Evolutionary conservation across 345 rosid genomes (phyloP).

Genomic region (Camelina laxa): DNA sequence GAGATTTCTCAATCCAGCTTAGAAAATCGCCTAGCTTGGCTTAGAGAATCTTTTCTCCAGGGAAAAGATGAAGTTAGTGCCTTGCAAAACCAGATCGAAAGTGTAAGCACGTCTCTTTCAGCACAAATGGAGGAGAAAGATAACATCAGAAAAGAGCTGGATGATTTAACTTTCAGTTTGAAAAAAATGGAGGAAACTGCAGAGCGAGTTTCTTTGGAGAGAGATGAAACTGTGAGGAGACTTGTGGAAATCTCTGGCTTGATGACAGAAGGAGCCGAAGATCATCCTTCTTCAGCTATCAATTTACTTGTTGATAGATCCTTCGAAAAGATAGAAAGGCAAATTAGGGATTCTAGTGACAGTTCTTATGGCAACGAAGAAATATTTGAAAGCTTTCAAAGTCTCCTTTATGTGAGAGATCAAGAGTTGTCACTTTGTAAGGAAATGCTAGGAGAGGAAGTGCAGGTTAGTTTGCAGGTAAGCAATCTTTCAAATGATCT

Average conservation of each 20-base stretch:
- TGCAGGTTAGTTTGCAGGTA: slow-evolving; percentile 53
- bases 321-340: slow-evolving; percentile 60
- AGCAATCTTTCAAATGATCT: slow-evolving; percentile 54
- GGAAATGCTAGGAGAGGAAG: slow-evolving; percentile 69
- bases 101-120: slow-evolving; percentile 60
- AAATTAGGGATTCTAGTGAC: slow-evolving; percentile 45
- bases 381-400: slow-evolving; percentile 59
- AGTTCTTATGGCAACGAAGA: slow-evolving; percentile 48
- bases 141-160: slow-evolving; percentile 54
- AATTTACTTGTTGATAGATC: slow-evolving; percentile 57
- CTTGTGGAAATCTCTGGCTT: slow-evolving; percentile 68
- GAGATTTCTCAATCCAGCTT: slow-evolving; percentile 56
- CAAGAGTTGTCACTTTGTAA: slow-evolving; percentile 65
- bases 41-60: slow-evolving; percentile 63
- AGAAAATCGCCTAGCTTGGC: slow-evolving; percentile 68
- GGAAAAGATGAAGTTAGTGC: slow-evolving; percentile 56
- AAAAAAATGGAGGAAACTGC: slow-evolving; percentile 53
- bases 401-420: slow-evolving; percentile 67
- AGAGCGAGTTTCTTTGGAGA: slow-evolving; percentile 54
- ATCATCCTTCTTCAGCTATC: slow-evolving; percentile 48
- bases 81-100: slow-evolving; percentile 63
- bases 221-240: slow-evolving; percentile 57
- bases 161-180: slow-evolving; percentile 48
- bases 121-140: slow-evolving; percentile 71
- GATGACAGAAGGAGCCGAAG: slow-evolving; percentile 45